phyloP scores from a whole-genome alignment of 345 rosid species.

The Passiflora organensis region DNA sequence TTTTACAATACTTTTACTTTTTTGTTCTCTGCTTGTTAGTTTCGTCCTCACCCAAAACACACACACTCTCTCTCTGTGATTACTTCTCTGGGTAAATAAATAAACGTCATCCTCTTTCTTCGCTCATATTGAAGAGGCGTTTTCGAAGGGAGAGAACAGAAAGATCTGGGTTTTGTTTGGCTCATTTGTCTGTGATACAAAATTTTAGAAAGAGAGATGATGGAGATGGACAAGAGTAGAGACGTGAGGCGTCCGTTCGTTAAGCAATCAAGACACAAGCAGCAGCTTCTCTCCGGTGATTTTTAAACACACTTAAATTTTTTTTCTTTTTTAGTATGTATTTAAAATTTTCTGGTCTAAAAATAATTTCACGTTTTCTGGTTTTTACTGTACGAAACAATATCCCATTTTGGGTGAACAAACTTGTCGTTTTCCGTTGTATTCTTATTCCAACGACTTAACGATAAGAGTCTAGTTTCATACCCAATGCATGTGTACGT shows the following conservation, averaged over 20 bases:
- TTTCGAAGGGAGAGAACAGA: conserved; percentile 1
- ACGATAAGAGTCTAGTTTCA: conserved; percentile 20
- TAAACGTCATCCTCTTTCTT: not conserved
- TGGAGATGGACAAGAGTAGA: conserved; percentile 55
- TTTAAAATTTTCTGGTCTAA: conserved; percentile 6
- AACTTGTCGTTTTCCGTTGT: conserved; percentile 33
- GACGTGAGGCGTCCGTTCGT: conserved; percentile 59
- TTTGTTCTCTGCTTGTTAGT: not conserved
- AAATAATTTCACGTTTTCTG: not conserved
- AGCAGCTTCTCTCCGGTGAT: conserved; percentile 35
- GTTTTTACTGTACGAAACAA: conserved; percentile 16
- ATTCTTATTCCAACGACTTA: conserved; percentile 10
- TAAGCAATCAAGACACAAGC: conserved; percentile 43
- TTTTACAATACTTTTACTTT: not conserved
- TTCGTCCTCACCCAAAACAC: not conserved
- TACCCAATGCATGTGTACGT: conserved; percentile 8
- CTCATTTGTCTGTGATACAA: conserved; percentile 6
- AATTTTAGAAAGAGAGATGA: conserved; percentile 13
- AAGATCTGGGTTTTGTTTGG: conserved; percentile 7
- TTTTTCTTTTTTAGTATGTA: not conserved
- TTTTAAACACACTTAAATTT: conserved; percentile 13
- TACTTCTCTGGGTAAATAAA: not conserved
- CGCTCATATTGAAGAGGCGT: conserved; percentile 8
- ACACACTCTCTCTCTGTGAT: not conserved
- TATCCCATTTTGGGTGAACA: conserved; percentile 4